Conservation (phyloP, 352 stramenopile genomes). For the Globisporangium camurandrum region DNA sequence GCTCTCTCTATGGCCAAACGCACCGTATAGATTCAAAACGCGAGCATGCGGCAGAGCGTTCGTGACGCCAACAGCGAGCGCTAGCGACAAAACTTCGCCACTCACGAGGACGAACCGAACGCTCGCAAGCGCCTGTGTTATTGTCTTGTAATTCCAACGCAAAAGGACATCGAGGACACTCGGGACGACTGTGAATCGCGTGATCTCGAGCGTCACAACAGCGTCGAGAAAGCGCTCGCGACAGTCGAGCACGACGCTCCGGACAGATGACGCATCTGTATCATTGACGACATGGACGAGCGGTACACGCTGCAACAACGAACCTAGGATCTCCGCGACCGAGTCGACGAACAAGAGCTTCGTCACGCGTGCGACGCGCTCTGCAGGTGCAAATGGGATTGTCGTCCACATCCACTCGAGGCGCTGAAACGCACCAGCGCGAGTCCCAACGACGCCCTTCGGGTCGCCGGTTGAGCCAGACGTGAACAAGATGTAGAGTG, state of each 20-base stretch:
- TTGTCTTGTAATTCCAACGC: constrained; percentile 7
- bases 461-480: constrained; percentile 40
- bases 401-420: constrained; percentile 37
- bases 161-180: constrained; percentile 44
- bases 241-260: constrained; percentile 28
- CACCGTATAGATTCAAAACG: constrained; percentile 58
- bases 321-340: constrained; percentile 48
- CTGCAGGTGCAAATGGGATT: constrained; percentile 26
- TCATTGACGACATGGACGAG: constrained; percentile 28
- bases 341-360: constrained; percentile 30
- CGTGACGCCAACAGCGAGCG: constrained; percentile 16
- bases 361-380: constrained; percentile 35
- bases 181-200: constrained; percentile 39
- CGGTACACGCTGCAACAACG: constrained; percentile 26
- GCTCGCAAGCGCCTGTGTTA: constrained; percentile 5
- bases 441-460: constrained; percentile 41
- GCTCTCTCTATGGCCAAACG: too few relatives aligned
- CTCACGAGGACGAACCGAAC: constrained; percentile 42
- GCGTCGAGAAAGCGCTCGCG: constrained; percentile 19
- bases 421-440: constrained; percentile 29
- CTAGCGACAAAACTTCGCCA: constrained; percentile 30
- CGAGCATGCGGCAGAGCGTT: constrained; percentile 17
- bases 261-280: neutral
- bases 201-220: constrained; percentile 14
- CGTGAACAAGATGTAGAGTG: constrained; percentile 55